These are phyloP conservation scores for Aspergillus sp. DNA, from an alignment of 2,329 filamentous ascomycete species.

Conservation along the genomic window DNA sequence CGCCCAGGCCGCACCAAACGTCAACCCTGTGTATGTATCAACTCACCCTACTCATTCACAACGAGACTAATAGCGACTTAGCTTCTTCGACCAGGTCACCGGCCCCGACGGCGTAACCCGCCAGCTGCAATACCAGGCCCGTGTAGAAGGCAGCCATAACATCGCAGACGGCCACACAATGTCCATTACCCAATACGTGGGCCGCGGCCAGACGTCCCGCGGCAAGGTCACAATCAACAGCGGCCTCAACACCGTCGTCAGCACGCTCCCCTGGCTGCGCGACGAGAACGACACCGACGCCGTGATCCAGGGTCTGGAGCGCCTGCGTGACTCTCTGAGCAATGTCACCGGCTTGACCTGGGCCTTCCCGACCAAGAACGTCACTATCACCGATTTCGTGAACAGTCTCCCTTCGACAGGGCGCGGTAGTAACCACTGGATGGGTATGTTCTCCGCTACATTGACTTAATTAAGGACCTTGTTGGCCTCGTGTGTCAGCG, in stretches of 20 bases:
- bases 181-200: constrained; percentile 26
- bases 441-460: constrained; percentile 4
- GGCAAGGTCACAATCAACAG: constrained; percentile 24
- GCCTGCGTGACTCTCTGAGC: constrained; percentile 1
- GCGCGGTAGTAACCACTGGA: constrained; percentile 16
- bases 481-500: no score
- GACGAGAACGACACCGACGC: constrained; percentile 24
- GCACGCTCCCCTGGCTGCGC: constrained; percentile 25
- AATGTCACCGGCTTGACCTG: constrained; percentile 21
- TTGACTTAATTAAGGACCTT: no score
- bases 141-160: constrained; percentile 13
- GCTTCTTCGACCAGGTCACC: constrained; percentile 25
- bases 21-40: constrained; percentile 15
- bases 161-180: constrained; percentile 16
- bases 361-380: constrained; percentile 10
- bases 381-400: constrained; percentile 8
- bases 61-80: constrained; percentile 23
- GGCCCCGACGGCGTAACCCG: constrained; percentile 22
- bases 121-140: constrained; percentile 20
- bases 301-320: constrained; percentile 22
- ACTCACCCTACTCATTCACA: background rate
- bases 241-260: constrained; percentile 26
- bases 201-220: constrained; percentile 27
- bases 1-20: constrained; percentile 17
- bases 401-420: background rate